A percentile compares a stretch with the other conserved stretches of the same genome.
Conservation (phyloP, 2,329 filamentous ascomycete genomes). For the Laburnicola sp. region DNA sequence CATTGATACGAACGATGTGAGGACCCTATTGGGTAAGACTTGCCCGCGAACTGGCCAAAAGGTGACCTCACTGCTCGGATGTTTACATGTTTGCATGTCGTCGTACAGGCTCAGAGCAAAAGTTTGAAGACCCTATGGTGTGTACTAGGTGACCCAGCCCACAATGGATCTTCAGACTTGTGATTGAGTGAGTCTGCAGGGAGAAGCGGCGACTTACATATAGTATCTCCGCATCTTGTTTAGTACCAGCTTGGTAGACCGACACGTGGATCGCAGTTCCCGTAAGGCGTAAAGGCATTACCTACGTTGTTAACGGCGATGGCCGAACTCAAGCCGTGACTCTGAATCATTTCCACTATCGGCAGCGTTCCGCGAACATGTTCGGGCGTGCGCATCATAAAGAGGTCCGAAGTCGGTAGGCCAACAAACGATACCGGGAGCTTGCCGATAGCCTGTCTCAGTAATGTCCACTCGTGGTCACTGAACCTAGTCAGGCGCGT, state of each 20-base stretch:
- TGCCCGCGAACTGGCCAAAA: no score
- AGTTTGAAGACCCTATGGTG: no score
- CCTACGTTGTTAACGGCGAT: constrained; percentile 73
- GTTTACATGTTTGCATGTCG: not conserved
- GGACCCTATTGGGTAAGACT: no score
- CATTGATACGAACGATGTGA: not conserved
- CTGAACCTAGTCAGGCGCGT: constrained; percentile 64
- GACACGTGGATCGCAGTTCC: constrained; percentile 68
- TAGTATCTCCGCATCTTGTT: constrained; percentile 60
- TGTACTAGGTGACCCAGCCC: no score
- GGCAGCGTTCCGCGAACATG: constrained; percentile 62
- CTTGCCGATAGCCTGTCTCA: constrained; percentile 54
- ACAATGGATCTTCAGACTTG: no score
- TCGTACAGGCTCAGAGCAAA: no score
- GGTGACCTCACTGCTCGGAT: not conserved
- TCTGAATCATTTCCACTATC: constrained; percentile 62
- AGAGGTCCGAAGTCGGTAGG: constrained; percentile 70
- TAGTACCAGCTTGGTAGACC: constrained; percentile 68
- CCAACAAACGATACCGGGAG: constrained; percentile 69
- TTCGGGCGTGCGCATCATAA: constrained; percentile 65
- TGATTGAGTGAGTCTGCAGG: not conserved
- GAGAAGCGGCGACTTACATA: constrained; percentile 50
- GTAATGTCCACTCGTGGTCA: constrained; percentile 52
- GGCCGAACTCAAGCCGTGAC: constrained; percentile 61
- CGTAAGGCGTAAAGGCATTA: constrained; percentile 74